These are phyloP conservation scores for Heliamphora exappendiculata DNA, from an alignment of 148 eudicot genomes.

Conservation along the genomic window DNA sequence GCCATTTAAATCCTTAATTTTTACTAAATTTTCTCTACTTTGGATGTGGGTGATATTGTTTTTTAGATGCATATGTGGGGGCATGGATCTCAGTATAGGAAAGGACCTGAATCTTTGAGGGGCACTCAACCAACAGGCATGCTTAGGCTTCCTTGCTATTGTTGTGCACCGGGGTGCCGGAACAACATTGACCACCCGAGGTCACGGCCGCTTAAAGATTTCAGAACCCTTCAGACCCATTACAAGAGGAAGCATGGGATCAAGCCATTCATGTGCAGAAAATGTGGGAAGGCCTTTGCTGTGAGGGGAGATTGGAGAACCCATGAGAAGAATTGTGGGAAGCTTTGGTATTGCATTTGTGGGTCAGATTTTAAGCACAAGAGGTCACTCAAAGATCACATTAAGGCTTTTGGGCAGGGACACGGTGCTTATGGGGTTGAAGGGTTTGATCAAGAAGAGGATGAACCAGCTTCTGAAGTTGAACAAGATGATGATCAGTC, in stretches of 20 bases:
- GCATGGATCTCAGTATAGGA: constrained; percentile 60
- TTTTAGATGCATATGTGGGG: constrained; percentile 73
- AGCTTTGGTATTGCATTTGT: constrained; percentile 64
- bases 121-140: constrained; percentile 67
- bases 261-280: constrained; percentile 56
- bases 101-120: constrained; percentile 56
- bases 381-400: constrained; percentile 58
- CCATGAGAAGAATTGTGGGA: constrained; percentile 70
- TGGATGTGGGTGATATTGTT: neutral
- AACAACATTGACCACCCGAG: constrained; percentile 69
- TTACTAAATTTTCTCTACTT: neutral
- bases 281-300: constrained; percentile 61
- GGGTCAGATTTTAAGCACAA: constrained; percentile 72
- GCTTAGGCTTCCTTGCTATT: constrained; percentile 65
- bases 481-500: constrained; percentile 50
- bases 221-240: constrained; percentile 63
- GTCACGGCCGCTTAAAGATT: constrained; percentile 56
- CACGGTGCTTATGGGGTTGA: constrained; percentile 36
- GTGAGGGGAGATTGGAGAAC: constrained; percentile 71
- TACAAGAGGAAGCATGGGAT: constrained; percentile 65
- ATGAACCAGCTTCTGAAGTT: constrained; percentile 52
- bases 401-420: constrained; percentile 55
- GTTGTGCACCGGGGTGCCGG: constrained; percentile 58
- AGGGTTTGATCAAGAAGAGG: constrained; percentile 43
- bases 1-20: no score